phyloP scores from a whole-genome alignment of 179 eudicot genomes.

The Drosera spatulata region DNA sequence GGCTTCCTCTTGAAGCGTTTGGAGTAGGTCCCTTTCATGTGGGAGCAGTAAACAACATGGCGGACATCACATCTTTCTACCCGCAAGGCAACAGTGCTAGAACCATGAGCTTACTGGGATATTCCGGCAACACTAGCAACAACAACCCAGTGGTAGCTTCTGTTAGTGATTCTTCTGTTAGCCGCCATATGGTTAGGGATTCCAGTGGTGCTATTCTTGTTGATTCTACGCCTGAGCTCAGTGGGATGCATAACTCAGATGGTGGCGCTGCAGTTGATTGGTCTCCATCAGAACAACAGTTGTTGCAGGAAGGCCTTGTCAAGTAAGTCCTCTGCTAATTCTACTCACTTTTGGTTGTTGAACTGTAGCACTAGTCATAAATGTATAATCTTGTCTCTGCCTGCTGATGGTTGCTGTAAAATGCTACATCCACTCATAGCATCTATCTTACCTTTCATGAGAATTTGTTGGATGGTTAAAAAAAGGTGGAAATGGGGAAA shows the following conservation, averaged over 20 bases:
- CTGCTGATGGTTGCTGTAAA: too few relatives aligned
- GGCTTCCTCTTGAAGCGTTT: slow-evolving; percentile 31
- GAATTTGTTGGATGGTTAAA: too few relatives aligned
- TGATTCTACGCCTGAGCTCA: slow-evolving; percentile 71
- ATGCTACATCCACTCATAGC: too few relatives aligned
- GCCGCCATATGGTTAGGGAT: slow-evolving; percentile 14
- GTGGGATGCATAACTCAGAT: slow-evolving; percentile 30
- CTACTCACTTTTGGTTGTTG: slow-evolving; percentile 8
- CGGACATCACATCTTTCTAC: slow-evolving; percentile 50
- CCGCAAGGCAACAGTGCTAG: slow-evolving; percentile 25
- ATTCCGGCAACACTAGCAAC: slow-evolving; percentile 31
- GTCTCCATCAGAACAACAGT: slow-evolving; percentile 74
- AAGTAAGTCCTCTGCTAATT: slow-evolving; percentile 51
- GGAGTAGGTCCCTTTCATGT: slow-evolving; percentile 52
- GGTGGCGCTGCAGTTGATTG: slow-evolving; percentile 83
- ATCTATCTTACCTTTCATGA: too few relatives aligned
- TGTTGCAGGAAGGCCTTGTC: slow-evolving; percentile 73
- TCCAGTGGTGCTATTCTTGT: slow-evolving; percentile 44
- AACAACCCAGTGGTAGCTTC: slow-evolving; percentile 16
- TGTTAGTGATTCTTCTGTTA: too few relatives aligned
- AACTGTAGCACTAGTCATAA: not conserved
- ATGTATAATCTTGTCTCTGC: too few relatives aligned
- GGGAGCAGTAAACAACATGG: slow-evolving; percentile 46
- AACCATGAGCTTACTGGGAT: slow-evolving; percentile 44
- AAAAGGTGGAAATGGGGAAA: too few relatives aligned